Base-by-base conservation (phyloP, 2,329 filamentous ascomycete genomes). In the Endothia cerciana region DNA sequence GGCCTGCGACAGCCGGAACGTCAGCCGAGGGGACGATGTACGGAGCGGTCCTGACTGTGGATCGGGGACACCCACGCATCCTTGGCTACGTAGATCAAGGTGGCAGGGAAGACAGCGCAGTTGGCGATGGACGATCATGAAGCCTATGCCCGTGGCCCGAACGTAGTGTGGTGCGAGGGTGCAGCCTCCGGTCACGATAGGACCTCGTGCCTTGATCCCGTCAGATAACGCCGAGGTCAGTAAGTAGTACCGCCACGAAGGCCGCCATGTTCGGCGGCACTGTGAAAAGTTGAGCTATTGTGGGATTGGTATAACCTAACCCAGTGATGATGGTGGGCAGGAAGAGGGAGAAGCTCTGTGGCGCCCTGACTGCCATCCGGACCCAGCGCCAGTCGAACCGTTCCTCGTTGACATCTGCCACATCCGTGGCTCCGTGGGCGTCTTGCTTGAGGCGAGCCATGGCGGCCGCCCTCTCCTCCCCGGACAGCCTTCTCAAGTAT, bases 271-370 rank as follows among this genome's bases (percentile, higher is more conserved):
- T 77, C 3, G 77, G 75, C 15, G 77, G 77, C 1, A 76, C 76
- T 3, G 76, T 78, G 28, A 78, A 74, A 3, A 79, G 72, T 68
- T 79, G 77, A 13, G 75, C 73, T 5, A 61, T 76, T 17, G 80
- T 77, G 3, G 74, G 73, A n/a, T 62, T 57, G 36, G 69, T 75
- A 70, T 81, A 81, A 4, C 78, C 78, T 38, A 82, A 73, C 4
- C 74, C 77, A 8, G 72, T 72, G 69, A 82, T 79, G 70, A 82
- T 82, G 40, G 77, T 77, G 0, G 80, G 80, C 1, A 82, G 73
- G 71, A 82, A 82, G n/a, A 82, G 74, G 65, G 73, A 80, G 73
- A 73, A 83, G 65, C 72, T 80, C 75, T 74, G 33, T 6, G 13
- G 73, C 28, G 71, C 73, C 30, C 71, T 63, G 41, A 77, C 60